Conservation (phyloP, 352 stramenopile genomes). For the Globisporangium megalacanthum region DNA sequence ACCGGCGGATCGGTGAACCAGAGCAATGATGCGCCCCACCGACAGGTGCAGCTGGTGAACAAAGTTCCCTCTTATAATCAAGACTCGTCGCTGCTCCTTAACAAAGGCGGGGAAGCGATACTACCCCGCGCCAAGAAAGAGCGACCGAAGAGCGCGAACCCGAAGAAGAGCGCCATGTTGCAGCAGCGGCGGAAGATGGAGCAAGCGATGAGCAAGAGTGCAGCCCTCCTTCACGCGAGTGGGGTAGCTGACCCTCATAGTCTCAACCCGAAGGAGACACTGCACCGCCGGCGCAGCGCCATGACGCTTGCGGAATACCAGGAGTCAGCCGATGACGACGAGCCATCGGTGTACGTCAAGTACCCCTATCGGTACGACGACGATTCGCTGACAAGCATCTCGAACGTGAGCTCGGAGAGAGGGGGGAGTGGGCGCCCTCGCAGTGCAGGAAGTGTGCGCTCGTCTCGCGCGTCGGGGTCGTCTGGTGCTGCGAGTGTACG, state of each 20-base stretch:
- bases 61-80: not conserved
- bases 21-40: not conserved
- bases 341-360: not conserved
- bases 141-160: conserved; percentile 54
- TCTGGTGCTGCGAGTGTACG: conserved; percentile 28
- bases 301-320: conserved; percentile 13
- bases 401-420: not conserved
- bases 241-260: not conserved
- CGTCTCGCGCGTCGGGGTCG: conserved; percentile 11
- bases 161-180: conserved; percentile 56
- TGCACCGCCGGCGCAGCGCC: conserved; percentile 9
- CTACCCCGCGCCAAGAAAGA: conserved; percentile 32
- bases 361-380: not conserved
- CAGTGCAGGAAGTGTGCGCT: conserved; percentile 52
- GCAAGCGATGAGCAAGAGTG: conserved; percentile 20
- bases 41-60: not conserved
- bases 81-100: not conserved
- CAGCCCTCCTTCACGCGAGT: conserved; percentile 2
- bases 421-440: conserved; percentile 23
- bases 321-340: not conserved
- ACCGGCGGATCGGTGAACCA: not conserved
- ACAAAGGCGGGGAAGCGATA: not conserved
- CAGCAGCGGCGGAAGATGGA: conserved; percentile 56
- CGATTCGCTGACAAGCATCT: not conserved
- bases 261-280: not conserved